Evolutionary conservation across 2,329 filamentous ascomycete species (phyloP).

Genomic region (Exophiala spinifera): DNA sequence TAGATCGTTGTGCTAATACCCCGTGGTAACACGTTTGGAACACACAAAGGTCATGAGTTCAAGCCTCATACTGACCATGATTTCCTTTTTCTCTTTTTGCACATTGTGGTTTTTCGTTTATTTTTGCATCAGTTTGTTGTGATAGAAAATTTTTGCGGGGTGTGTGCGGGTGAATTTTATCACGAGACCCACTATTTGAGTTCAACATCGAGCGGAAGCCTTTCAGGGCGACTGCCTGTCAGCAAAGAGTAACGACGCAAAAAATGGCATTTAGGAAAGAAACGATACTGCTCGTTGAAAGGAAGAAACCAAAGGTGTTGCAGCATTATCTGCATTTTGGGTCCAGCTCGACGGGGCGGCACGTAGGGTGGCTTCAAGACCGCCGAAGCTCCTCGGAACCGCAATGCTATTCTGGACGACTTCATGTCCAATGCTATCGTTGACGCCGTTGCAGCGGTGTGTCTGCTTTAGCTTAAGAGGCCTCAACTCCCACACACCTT

Average conservation of each 20-base stretch:
- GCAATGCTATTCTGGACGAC: too few species aligned
- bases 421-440: too few species aligned
- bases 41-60: slow-evolving; percentile 5
- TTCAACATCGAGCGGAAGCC: too few species aligned
- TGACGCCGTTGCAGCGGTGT: too few species aligned
- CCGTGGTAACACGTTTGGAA: background rate
- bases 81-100: background rate
- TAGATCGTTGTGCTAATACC: slow-evolving; percentile 8
- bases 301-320: too few species aligned
- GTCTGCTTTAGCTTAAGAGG: background rate
- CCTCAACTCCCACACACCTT: slow-evolving; percentile 48
- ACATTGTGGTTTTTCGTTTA: background rate
- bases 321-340: too few species aligned
- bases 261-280: too few species aligned
- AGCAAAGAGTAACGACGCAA: background rate
- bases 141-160: too few species aligned
- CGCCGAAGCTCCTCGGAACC: too few species aligned
- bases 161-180: background rate
- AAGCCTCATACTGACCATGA: slow-evolving; percentile 5
- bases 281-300: too few species aligned
- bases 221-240: background rate
- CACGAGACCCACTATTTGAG: background rate
- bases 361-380: too few species aligned
- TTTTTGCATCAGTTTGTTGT: background rate
- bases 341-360: too few species aligned